Conservation (phyloP, 1,284 basidiomycete genomes). For the Malassezia sympodialis region DNA sequence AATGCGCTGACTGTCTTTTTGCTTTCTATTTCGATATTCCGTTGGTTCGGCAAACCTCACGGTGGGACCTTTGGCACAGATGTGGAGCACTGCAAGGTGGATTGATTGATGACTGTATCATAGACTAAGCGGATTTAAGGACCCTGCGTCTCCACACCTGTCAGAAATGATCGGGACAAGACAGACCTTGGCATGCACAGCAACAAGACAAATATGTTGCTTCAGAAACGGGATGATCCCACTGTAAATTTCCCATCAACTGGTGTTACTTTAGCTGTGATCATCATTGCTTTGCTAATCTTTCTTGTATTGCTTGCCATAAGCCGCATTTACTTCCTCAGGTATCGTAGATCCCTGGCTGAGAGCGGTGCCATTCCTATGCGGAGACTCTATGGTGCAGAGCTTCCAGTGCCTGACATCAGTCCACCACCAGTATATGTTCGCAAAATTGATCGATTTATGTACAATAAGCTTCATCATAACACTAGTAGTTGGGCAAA, state of each 20-base stretch:
- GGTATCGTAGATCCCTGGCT: not conserved
- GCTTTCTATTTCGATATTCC: slow-evolving; percentile 37
- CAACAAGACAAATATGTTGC: not conserved
- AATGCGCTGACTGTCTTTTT: slow-evolving; percentile 52
- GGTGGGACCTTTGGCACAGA: slow-evolving; percentile 8
- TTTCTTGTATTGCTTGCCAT: not conserved
- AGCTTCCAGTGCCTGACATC: not conserved
- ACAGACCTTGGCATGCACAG: not conserved
- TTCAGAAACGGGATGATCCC: not conserved
- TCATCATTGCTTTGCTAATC: slow-evolving; percentile 8
- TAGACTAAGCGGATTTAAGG: not conserved
- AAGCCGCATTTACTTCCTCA: not conserved
- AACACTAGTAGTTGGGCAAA: not conserved
- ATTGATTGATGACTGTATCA: not conserved
- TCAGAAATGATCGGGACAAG: not conserved
- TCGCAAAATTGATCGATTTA: not conserved
- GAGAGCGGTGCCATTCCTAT: not conserved
- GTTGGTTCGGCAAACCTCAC: slow-evolving; percentile 26
- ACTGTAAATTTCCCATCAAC: not conserved
- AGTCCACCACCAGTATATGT: not conserved
- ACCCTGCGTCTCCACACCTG: not conserved
- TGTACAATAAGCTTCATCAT: not conserved
- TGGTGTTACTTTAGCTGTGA: slow-evolving; percentile 4
- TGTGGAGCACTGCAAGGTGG: slow-evolving; percentile 22
- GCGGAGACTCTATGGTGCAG: not conserved